These are phyloP conservation scores for Zygnema cylindricum DNA, from an alignment of 139 green algal genomes.

Conservation along the genomic window DNA sequence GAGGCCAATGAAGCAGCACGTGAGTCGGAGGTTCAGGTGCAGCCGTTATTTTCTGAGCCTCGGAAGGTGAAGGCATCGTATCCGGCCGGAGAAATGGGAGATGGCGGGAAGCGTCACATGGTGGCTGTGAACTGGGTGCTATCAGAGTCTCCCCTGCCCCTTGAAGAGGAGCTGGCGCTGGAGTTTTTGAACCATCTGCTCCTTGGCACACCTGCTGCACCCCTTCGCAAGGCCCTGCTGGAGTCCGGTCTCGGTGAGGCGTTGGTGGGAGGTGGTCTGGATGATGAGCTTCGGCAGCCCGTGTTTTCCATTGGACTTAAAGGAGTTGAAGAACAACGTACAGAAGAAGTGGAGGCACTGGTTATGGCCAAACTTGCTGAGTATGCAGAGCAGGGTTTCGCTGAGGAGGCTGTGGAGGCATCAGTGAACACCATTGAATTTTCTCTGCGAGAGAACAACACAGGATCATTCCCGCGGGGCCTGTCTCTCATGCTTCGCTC, in stretches of 20 bases:
- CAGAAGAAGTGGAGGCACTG: slow-evolving; percentile 84
- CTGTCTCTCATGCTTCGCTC: slow-evolving; percentile 95
- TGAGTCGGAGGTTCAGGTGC: slow-evolving; percentile 78
- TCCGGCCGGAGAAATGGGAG: slow-evolving; percentile 54
- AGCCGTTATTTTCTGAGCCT: slow-evolving; percentile 75
- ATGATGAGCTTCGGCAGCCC: slow-evolving; percentile 83
- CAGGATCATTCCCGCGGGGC: slow-evolving; percentile 91
- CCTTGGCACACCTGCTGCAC: slow-evolving; percentile 86
- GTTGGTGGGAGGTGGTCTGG: slow-evolving; percentile 89
- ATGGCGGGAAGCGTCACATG: slow-evolving; percentile 74
- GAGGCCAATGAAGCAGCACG: slow-evolving; percentile 69
- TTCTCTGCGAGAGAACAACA: slow-evolving; percentile 98
- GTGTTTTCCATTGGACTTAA: slow-evolving; percentile 68
- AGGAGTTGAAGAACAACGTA: slow-evolving; percentile 78
- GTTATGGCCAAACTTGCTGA: slow-evolving; percentile 78
- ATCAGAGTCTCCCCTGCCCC: slow-evolving; percentile 80
- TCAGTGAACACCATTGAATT: slow-evolving; percentile 99
- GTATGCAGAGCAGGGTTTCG: slow-evolving; percentile 80
- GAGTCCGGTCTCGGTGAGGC: slow-evolving; percentile 89
- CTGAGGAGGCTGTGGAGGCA: slow-evolving; percentile 81
- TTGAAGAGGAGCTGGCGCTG: slow-evolving; percentile 91
- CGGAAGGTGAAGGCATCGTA: slow-evolving; percentile 69
- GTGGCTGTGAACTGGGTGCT: slow-evolving; percentile 92
- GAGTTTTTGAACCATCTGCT: slow-evolving; percentile 96
- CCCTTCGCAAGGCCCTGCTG: slow-evolving; percentile 91